Base-by-base conservation (phyloP, 805 yeast species). In the Barnettozyma wickerhamii region DNA sequence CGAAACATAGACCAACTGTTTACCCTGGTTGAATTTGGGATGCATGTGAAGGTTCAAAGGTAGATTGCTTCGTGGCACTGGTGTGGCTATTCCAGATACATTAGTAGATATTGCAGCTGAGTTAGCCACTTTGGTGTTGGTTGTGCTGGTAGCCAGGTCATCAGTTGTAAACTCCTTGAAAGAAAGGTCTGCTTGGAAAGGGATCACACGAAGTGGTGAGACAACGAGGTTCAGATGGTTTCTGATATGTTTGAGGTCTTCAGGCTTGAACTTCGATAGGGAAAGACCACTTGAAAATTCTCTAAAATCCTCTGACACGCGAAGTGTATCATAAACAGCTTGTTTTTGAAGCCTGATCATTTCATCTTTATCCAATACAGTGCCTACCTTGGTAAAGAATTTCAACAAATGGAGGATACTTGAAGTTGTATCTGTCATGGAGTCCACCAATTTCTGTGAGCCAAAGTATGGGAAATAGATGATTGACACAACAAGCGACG, bases 241-340 rank as follows among this genome's bases (percentile, higher is more conserved):
- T 54, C 77, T 62, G 12, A 72, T 50, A 1, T 44, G 47, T 38
- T 64, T 58, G 30, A 71, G 49, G 21, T 60, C 59, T 15, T 47
- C 53, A 27, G 51, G 56, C 15, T 61, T 43, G 41, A 68, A 62
- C 5, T 56, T 53, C 1, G 72, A 56, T 6, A 72, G 30, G 19
- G 68, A 61, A 17, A 64, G 35, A 33, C 69, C 73, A 48, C 67
- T 69, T 10, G 63, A 51, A 42, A 65, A 67, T 41, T 71, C 76
- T 47, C 77, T 61, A 40, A 64, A 68, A 10, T 58, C 56, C 38
- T 69, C 70, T 0, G 76, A 62, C 4, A 72, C 51, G 5, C 47
- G 49, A 2, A 69, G 49, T 3, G 68, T 49, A 6, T 53, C 47
- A 7, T 53, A 45, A 5, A 62, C 60, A 54, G 71, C 60, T 7